Evolutionary conservation across 495 filamentous ascomycete species (phyloP), one percentile per base, ranked within the genome.

Genomic region (Penicillium antarcticum): DNA sequence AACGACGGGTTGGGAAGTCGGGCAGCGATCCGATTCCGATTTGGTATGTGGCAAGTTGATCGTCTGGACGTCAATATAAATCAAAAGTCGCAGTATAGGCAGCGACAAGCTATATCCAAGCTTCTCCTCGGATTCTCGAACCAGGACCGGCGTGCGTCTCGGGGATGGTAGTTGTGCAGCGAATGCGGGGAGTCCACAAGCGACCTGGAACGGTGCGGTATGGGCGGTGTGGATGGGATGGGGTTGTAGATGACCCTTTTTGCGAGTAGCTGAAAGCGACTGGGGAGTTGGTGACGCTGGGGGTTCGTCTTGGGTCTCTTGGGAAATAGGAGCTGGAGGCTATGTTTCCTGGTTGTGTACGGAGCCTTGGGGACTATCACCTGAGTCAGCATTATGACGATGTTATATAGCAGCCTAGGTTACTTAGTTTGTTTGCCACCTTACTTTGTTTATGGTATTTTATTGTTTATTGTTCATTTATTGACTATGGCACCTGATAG

Each of bases 151-250:
- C 1, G 38, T 40, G 5, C 35, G 23, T 31, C 41, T 31, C 12
- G 42, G 41, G 14, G 48, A 46, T 35, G 48, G 42, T 50, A 35
- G 38, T 33, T 5, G 26, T 57, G 41, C 18, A 57, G 56, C 52
- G 48, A 61, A 66, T 71, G 68, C 68, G 68, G 68, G 68, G 68
- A 64, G 58, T 47, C 31, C 49, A 45, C 33, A 44, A 32, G 43
- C 34, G 32, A 42, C 29, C n/a, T 24, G 29, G 34, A 41, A 33
- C 7, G 45, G 42, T 37, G 58, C 42, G 44, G 45, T 43, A 34
- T 32, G 46, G 46, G 52, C n/a, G 57, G 32, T 43, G 37, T 42
- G 17, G 23, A 39, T 42, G 37, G 41, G 39, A 39, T 19, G 32
- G 34, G 39, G 37, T 37, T 23, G 11, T 26, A 32, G 19, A 40